Evolutionary conservation across 1,284 basidiomycete species (phyloP).

Genomic region (Tremellales sp.): DNA sequence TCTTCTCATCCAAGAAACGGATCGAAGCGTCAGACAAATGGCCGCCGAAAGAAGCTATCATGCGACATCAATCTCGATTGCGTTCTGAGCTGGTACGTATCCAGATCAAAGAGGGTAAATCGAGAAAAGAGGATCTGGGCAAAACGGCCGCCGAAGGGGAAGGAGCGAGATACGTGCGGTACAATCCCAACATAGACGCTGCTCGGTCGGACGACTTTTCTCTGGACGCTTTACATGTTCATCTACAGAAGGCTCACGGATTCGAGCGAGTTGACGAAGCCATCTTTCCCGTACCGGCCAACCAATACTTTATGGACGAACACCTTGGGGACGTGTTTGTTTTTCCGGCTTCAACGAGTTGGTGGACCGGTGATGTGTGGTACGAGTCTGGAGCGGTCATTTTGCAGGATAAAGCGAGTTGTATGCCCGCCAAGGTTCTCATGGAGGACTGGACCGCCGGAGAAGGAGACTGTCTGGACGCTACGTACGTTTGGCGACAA

Average conservation of each 20-base stretch:
- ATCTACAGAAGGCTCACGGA: constrained; percentile 21
- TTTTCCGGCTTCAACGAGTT: constrained; percentile 61
- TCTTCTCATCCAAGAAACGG: constrained; percentile 62
- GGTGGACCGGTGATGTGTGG: constrained; percentile 45
- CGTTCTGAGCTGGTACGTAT: constrained; percentile 76
- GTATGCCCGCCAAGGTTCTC: constrained; percentile 85
- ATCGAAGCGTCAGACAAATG: constrained; percentile 81
- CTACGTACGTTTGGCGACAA: constrained; percentile 54
- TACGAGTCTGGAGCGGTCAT: constrained; percentile 58
- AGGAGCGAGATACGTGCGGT: constrained; percentile 72
- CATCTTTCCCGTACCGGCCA: constrained; percentile 31
- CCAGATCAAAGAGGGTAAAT: constrained; percentile 72
- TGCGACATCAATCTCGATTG: constrained; percentile 82
- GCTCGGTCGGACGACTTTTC: constrained; percentile 22
- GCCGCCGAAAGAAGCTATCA: constrained; percentile 72
- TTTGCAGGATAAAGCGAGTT: constrained; percentile 95
- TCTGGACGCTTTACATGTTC: constrained; percentile 21
- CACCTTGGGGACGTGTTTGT: constrained; percentile 74
- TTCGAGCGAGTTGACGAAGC: constrained; percentile 25
- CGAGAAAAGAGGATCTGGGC: constrained; percentile 62
- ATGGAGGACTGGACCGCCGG: constrained; percentile 41
- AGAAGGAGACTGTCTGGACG: constrained; percentile 71
- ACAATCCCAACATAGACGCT: constrained; percentile 62
- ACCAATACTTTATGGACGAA: constrained; percentile 62
- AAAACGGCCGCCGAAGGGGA: constrained; percentile 31